phyloP scores from a whole-genome alignment of 768 basidiomycete species.

The Tulasnella sp. region DNA sequence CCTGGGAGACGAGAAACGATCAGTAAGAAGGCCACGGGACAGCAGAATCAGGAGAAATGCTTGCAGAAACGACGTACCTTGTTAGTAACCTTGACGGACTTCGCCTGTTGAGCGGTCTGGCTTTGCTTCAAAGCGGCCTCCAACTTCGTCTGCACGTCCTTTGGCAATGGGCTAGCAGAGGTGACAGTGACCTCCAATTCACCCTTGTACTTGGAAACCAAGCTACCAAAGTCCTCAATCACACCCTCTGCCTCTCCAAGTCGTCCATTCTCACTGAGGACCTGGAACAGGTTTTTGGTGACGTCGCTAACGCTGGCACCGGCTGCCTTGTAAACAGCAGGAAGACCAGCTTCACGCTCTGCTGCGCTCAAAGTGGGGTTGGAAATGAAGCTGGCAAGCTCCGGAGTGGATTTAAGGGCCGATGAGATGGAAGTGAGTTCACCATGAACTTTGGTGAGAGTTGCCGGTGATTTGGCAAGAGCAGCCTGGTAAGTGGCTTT shows the following conservation, averaged over 20 bases:
- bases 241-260: constrained; percentile 76
- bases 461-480: constrained; percentile 71
- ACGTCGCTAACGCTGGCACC: constrained; percentile 55
- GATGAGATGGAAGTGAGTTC: constrained; percentile 68
- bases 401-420: constrained; percentile 57
- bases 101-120: constrained; percentile 76
- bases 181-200: constrained; percentile 91
- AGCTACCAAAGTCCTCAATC: constrained; percentile 84
- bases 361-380: constrained; percentile 87
- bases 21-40: background rate
- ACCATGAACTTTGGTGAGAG: constrained; percentile 75
- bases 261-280: constrained; percentile 90
- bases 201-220: constrained; percentile 82
- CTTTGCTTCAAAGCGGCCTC: constrained; percentile 82
- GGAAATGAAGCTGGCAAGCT: constrained; percentile 61
- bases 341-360: constrained; percentile 65
- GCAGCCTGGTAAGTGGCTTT: constrained; percentile 75
- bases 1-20: constrained; percentile 41
- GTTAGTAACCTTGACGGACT: constrained; percentile 82
- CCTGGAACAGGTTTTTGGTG: constrained; percentile 83
- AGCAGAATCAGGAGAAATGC: background rate
- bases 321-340: constrained; percentile 56
- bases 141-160: constrained; percentile 64
- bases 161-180: constrained; percentile 72
- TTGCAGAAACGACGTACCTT: constrained; percentile 49